A percentile compares a stretch with the other conserved stretches of the same genome.
Evolutionary conservation across 495 filamentous ascomycete species (phyloP).

Genomic region (Talaromyces ruber): DNA sequence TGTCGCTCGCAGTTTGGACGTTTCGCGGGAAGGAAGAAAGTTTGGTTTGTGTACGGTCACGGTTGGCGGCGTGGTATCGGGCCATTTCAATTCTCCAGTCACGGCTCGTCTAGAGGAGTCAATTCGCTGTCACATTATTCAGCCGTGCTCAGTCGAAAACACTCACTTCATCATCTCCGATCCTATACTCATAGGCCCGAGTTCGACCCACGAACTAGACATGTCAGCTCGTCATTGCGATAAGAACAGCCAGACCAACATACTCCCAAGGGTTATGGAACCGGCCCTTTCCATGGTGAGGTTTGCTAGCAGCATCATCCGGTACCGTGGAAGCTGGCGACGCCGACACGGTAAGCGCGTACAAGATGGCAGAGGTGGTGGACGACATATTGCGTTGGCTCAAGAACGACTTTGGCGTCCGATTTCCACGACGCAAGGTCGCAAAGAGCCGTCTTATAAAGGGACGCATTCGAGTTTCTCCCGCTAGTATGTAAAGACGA

Average conservation of each 20-base stretch:
- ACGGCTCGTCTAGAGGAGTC: conserved; percentile 33
- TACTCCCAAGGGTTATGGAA: conserved; percentile 55
- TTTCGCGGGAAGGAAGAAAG: conserved; percentile 57
- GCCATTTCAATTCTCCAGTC: conserved; percentile 48
- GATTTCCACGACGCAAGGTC: not conserved
- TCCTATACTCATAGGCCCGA: not conserved
- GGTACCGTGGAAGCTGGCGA: conserved; percentile 37
- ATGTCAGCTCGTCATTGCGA: not conserved
- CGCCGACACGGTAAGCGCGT: conserved; percentile 45
- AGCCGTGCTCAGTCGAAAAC: not conserved
- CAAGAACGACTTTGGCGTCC: not conserved
- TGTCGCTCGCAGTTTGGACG: conserved; percentile 67
- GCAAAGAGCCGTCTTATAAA: conserved; percentile 1
- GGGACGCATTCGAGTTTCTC: conserved; percentile 9
- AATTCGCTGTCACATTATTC: not conserved
- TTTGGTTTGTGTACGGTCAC: conserved; percentile 60
- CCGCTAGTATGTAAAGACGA: not conserved
- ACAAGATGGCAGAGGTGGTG: conserved; percentile 39
- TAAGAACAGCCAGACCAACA: conserved; percentile 7
- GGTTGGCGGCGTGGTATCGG: conserved; percentile 56
- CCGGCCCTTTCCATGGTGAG: conserved; percentile 50
- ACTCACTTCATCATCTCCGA: not conserved
- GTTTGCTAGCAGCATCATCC: conserved; percentile 44
- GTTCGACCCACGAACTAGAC: conserved; percentile 26
- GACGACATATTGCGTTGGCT: conserved; percentile 28